Evolutionary conservation across 257 asterid genomes (phyloP).

Genomic region (Agastache rugosa): DNA sequence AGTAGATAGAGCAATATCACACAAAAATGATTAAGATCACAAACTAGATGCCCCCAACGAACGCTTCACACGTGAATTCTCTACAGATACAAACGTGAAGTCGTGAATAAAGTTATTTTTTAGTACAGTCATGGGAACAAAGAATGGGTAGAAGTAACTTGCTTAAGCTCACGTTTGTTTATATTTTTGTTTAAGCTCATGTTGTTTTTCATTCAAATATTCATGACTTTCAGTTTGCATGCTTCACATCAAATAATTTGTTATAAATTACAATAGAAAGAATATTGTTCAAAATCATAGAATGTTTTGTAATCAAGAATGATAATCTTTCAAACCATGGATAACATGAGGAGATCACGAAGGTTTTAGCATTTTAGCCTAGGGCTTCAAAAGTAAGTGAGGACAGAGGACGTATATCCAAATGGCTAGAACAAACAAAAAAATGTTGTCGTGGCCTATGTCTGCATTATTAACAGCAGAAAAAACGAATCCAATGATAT

Average conservation of each 20-base stretch:
- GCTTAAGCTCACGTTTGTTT: constrained; percentile 1
- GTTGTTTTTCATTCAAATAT: not conserved
- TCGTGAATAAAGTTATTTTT: constrained; percentile 16
- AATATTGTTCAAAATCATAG: not conserved
- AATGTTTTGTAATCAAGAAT: not conserved
- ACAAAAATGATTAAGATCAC: constrained; percentile 5
- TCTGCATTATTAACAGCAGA: not conserved
- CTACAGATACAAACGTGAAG: constrained; percentile 22
- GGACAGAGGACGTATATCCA: constrained; percentile 3
- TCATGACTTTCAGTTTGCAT: not conserved
- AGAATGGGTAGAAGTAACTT: not conserved
- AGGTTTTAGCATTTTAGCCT: not conserved
- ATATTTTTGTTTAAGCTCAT: constrained; percentile 1
- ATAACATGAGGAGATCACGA: constrained; percentile 3
- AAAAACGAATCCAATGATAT: not conserved
- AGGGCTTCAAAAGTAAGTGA: constrained; percentile 16
- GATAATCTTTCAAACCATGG: not conserved
- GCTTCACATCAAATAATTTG: not conserved
- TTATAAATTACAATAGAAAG: not conserved
- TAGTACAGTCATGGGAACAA: not conserved
- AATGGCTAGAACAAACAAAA: constrained; percentile 12
- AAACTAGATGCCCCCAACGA: constrained; percentile 11
- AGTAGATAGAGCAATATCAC: constrained; percentile 7
- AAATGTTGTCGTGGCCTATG: not conserved
- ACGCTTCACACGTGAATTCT: constrained; percentile 23